These are phyloP conservation scores for Ilex aquifolium DNA, from an alignment of 257 asterid genomes.

Conservation along the genomic window DNA sequence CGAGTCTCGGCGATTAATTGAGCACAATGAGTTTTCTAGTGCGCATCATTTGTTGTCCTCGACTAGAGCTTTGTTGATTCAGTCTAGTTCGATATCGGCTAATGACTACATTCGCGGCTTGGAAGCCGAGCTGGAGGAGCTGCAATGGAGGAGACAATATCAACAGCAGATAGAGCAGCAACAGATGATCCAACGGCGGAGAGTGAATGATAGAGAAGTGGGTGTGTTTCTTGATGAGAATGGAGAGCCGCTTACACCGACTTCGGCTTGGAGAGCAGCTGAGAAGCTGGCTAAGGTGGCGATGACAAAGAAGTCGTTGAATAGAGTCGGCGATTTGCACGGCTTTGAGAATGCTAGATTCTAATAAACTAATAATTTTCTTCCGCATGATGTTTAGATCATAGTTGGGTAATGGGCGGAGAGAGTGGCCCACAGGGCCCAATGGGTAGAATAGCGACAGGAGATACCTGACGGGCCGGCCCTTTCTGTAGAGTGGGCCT, in stretches of 20 bases:
- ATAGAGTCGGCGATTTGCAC: slow-evolving; percentile 61
- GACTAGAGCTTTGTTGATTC: slow-evolving; percentile 58
- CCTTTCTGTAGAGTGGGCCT: slow-evolving; percentile 20
- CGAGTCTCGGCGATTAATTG: slow-evolving; percentile 62
- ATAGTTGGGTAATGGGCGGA: background rate
- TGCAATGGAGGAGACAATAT: slow-evolving; percentile 50
- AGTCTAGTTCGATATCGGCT: slow-evolving; percentile 39
- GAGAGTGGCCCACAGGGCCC: slow-evolving; percentile 18
- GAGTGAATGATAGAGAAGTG: slow-evolving; percentile 28
- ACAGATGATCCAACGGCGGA: slow-evolving; percentile 29
- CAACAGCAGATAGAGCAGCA: slow-evolving; percentile 19
- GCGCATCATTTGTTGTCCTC: slow-evolving; percentile 69
- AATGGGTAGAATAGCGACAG: slow-evolving; percentile 14
- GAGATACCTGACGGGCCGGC: slow-evolving; percentile 26
- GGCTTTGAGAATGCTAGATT: slow-evolving; percentile 93
- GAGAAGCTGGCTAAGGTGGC: slow-evolving; percentile 59
- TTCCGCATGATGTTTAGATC: background rate
- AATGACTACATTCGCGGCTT: slow-evolving; percentile 39
- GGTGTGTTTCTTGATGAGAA: slow-evolving; percentile 42
- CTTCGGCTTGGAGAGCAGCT: slow-evolving; percentile 69
- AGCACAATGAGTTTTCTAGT: slow-evolving; percentile 53
- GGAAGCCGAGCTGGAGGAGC: slow-evolving; percentile 66
- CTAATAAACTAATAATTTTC: slow-evolving; percentile 17
- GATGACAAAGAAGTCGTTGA: slow-evolving; percentile 35
- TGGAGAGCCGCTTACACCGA: slow-evolving; percentile 71